Conservation (phyloP, 2,329 filamentous ascomycete species). For the Neophaeococcomyces mojaviensis region DNA sequence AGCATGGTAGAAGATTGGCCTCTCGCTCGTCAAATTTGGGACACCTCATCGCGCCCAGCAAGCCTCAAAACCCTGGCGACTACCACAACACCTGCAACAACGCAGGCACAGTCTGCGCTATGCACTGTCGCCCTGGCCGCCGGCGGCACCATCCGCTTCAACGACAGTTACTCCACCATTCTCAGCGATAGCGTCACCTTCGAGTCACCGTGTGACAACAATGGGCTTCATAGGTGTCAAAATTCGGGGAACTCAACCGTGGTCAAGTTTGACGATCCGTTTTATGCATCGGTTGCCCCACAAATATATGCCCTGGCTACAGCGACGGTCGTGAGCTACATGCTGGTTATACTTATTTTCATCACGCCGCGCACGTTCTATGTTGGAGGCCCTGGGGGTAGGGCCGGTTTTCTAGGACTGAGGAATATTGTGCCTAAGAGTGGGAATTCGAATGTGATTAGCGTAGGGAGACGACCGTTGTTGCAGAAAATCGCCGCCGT, state of each 20-base stretch:
- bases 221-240: slow-evolving; percentile 20
- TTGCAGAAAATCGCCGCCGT: slow-evolving; percentile 68
- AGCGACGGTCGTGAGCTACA: slow-evolving; percentile 83
- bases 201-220: slow-evolving; percentile 41
- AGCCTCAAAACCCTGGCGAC: neutral
- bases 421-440: slow-evolving; percentile 65
- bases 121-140: slow-evolving; percentile 5
- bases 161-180: slow-evolving; percentile 35
- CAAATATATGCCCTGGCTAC: slow-evolving; percentile 89
- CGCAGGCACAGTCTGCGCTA: neutral
- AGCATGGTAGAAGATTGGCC: slow-evolving; percentile 5
- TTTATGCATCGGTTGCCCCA: slow-evolving; percentile 88
- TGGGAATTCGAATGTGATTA: slow-evolving; percentile 56
- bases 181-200: slow-evolving; percentile 44
- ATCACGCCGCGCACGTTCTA: slow-evolving; percentile 93
- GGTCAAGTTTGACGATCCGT: slow-evolving; percentile 71
- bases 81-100: neutral
- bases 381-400: slow-evolving; percentile 60
- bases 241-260: slow-evolving; percentile 40
- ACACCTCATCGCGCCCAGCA: too few species aligned
- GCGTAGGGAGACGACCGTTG: slow-evolving; percentile 86
- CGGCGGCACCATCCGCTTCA: slow-evolving; percentile 35
- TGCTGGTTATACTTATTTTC: slow-evolving; percentile 86
- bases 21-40: slow-evolving; percentile 2
- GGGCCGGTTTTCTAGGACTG: slow-evolving; percentile 73